Percentiles rank a stretch among this genome's conserved stretches.
Evolutionary conservation across 2,329 filamentous ascomycete species (phyloP).

Genomic region (Aureobasidium subglaciale): DNA sequence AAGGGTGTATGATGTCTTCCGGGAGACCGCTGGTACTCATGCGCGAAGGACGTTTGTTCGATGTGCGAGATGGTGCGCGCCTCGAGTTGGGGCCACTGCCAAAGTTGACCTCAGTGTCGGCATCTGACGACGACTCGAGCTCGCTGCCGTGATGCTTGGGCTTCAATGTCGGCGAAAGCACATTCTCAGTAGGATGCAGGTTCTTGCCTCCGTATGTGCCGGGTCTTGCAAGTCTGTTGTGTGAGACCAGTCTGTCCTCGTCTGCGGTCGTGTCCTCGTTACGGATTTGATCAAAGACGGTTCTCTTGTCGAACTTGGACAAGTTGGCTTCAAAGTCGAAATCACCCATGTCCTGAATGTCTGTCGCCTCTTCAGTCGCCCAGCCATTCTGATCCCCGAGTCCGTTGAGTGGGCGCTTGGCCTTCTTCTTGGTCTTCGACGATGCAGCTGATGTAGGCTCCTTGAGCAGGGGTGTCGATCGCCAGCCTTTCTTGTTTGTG

Average conservation of each 20-base stretch:
- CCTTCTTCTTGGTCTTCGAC: constrained; percentile 33
- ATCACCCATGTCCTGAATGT: constrained; percentile 86
- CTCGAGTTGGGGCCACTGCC: constrained; percentile 27
- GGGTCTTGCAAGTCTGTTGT: constrained; percentile 59
- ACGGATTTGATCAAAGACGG: constrained; percentile 84
- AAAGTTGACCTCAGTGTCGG: constrained; percentile 29
- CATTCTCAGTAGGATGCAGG: constrained; percentile 84
- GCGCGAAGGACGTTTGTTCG: constrained; percentile 30
- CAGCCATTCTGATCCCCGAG: constrained; percentile 66
- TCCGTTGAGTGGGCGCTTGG: constrained; percentile 41
- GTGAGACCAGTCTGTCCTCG: constrained; percentile 79
- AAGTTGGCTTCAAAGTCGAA: constrained; percentile 89
- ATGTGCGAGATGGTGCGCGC: constrained; percentile 34
- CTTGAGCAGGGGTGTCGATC: constrained; percentile 61
- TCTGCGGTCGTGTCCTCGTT: constrained; percentile 86
- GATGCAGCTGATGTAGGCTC: constrained; percentile 35
- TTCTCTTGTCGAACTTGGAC: constrained; percentile 90
- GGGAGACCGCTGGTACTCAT: constrained; percentile 32
- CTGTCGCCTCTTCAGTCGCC: constrained; percentile 93
- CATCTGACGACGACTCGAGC: constrained; percentile 27
- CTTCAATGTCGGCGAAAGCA: constrained; percentile 54
- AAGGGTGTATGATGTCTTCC: constrained; percentile 28
- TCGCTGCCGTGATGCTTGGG: constrained; percentile 25
- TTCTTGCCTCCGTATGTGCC: constrained; percentile 69
- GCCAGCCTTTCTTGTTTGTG: constrained; percentile 54